Evolutionary conservation across 2,329 filamentous ascomycete genomes (phyloP).

Genomic region (Colletotrichum gloeosporioides): DNA sequence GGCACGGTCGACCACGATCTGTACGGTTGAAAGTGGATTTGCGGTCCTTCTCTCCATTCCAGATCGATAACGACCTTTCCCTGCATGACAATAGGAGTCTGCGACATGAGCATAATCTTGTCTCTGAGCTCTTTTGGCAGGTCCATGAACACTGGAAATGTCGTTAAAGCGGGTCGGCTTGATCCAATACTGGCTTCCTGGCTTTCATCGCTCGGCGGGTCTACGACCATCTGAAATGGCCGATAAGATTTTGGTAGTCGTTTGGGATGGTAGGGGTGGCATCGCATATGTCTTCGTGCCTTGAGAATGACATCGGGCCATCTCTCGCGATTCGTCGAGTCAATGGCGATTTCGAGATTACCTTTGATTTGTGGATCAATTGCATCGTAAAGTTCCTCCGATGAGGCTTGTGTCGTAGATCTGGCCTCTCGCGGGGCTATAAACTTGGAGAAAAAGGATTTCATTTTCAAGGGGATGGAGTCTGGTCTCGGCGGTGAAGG

Average conservation of each 20-base stretch:
- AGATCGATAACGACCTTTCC: not conserved
- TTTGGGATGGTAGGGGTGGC: not conserved
- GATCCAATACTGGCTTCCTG: rapidly evolving
- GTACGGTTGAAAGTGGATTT: not conserved
- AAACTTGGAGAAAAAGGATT: not conserved
- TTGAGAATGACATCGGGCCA: not conserved
- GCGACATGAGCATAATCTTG: not conserved
- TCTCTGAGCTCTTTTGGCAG: not conserved
- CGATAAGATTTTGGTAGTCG: not conserved
- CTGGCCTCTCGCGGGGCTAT: rapidly evolving
- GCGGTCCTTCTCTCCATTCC: not conserved
- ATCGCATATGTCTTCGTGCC: not conserved
- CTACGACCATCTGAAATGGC: not conserved
- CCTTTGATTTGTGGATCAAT: not conserved
- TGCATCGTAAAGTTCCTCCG: rapidly evolving
- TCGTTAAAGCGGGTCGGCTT: not conserved
- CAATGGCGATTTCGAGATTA: not conserved
- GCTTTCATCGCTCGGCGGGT: not conserved
- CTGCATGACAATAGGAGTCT: not conserved
- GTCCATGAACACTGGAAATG: not conserved
- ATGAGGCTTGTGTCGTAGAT: rapidly evolving
- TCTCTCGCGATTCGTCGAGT: not conserved
- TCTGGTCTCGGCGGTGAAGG: rapidly evolving
- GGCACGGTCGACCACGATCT: not conserved
- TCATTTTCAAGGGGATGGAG: not conserved